Conservation (phyloP, 805 yeast genomes). For the Suhomyces faveliae region DNA sequence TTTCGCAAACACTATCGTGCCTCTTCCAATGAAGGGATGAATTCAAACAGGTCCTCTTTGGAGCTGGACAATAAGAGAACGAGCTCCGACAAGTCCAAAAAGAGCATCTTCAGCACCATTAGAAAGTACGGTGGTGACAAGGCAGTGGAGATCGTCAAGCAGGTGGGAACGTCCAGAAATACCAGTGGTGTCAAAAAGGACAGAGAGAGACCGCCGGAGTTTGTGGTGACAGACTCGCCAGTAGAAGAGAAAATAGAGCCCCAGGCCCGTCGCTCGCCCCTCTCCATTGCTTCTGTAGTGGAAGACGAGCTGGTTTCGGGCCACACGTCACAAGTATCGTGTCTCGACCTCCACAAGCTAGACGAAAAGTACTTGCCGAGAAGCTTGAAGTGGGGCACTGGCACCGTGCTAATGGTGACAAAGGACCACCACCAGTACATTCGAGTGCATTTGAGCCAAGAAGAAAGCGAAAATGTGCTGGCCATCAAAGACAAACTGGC, state of each 20-base stretch:
- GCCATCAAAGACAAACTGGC: slow-evolving; percentile 42
- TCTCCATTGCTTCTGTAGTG: neutral
- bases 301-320: neutral
- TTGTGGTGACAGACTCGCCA: neutral
- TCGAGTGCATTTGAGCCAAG: slow-evolving; percentile 39
- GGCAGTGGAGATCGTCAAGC: slow-evolving; percentile 37
- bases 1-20: slow-evolving; percentile 65
- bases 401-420: slow-evolving; percentile 53
- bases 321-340: neutral
- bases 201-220: neutral
- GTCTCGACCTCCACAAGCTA: slow-evolving; percentile 12
- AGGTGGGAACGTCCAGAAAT: slow-evolving; percentile 16
- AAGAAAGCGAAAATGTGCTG: slow-evolving; percentile 17
- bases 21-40: slow-evolving; percentile 36
- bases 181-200: neutral
- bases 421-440: slow-evolving; percentile 57
- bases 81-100: slow-evolving; percentile 4
- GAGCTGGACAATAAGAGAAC: neutral
- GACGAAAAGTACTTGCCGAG: slow-evolving; percentile 26
- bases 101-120: slow-evolving; percentile 40
- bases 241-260: too few species aligned
- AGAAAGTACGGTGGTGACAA: slow-evolving; percentile 41
- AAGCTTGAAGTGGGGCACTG: slow-evolving; percentile 7
- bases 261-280: neutral
- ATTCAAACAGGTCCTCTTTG: neutral